Evolutionary conservation across 2,329 filamentous ascomycete species (phyloP).

Genomic region (Diaporthe ilicicola): DNA sequence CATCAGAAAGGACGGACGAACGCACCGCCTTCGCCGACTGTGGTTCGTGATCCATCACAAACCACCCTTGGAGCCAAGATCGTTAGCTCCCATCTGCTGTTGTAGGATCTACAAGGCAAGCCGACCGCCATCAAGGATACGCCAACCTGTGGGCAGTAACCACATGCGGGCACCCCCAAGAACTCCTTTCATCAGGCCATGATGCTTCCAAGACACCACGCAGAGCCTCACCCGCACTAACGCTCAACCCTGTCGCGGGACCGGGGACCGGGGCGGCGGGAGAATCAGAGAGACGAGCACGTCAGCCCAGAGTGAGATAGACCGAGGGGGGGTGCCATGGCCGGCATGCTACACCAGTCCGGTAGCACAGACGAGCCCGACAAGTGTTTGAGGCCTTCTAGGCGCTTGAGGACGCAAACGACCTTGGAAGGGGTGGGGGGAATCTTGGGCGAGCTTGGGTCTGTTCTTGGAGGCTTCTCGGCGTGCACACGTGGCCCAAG

Average conservation of each 20-base stretch:
- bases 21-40: background rate
- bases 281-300: background rate
- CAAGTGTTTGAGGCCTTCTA: background rate
- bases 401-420: background rate
- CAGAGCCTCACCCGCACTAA: background rate
- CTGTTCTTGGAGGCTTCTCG: slow-evolving; percentile 6
- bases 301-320: background rate
- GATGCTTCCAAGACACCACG: background rate
- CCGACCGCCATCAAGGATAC: background rate
- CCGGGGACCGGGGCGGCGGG: background rate
- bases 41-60: background rate
- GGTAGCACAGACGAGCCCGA: background rate
- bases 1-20: background rate
- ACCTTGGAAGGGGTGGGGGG: background rate
- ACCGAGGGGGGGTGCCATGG: background rate
- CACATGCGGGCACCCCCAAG: background rate
- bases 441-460: background rate
- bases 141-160: background rate
- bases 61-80: background rate
- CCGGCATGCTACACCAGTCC: background rate
- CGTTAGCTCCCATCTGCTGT: slow-evolving; percentile 5
- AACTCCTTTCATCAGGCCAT: slow-evolving; percentile 19
- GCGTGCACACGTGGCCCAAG: background rate
- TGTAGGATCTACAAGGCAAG: background rate
- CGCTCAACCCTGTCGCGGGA: background rate